phyloP scores from a whole-genome alignment of 2,329 filamentous ascomycete species.

The Penicillium olsonii region DNA sequence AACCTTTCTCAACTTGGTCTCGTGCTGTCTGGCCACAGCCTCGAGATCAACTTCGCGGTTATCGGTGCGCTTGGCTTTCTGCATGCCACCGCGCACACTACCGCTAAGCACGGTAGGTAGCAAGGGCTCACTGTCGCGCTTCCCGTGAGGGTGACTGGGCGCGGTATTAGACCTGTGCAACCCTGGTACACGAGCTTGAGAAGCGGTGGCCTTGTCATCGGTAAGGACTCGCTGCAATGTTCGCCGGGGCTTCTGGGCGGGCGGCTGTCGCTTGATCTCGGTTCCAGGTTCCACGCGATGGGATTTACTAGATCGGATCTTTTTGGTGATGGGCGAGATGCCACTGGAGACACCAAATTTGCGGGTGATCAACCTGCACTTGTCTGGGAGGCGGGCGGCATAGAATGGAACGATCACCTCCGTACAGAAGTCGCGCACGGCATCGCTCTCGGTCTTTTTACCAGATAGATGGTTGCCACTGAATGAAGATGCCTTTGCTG shows the following conservation, averaged over 20 bases:
- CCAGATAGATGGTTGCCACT: slow-evolving; percentile 30
- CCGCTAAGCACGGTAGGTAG: slow-evolving; percentile 35
- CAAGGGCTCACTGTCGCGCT: slow-evolving; percentile 44
- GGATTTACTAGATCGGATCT: slow-evolving; percentile 28
- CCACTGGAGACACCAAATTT: slow-evolving; percentile 49
- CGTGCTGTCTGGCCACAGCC: slow-evolving; percentile 46
- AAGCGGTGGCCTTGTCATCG: slow-evolving; percentile 41
- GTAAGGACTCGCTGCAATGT: slow-evolving; percentile 50
- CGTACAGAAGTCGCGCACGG: slow-evolving; percentile 52
- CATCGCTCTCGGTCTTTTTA: slow-evolving; percentile 44
- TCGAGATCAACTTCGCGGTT: slow-evolving; percentile 53
- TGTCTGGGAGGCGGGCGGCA: slow-evolving; percentile 48
- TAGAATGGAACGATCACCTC: slow-evolving; percentile 55
- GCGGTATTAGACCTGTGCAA: slow-evolving; percentile 46
- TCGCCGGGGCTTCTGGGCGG: slow-evolving; percentile 33
- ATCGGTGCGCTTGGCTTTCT: slow-evolving; percentile 47
- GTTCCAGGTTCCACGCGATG: slow-evolving; percentile 34
- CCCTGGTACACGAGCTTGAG: slow-evolving; percentile 38
- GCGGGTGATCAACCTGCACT: slow-evolving; percentile 48
- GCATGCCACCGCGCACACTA: slow-evolving; percentile 45
- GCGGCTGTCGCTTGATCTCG: slow-evolving; percentile 31
- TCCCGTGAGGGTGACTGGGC: slow-evolving; percentile 40
- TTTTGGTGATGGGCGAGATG: slow-evolving; percentile 38
- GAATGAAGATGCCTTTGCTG: slow-evolving; percentile 28
- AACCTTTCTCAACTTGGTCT: slow-evolving; percentile 49